phyloP scores from a whole-genome alignment of 148 eudicot species.

The Dianthus caryophyllus region DNA sequence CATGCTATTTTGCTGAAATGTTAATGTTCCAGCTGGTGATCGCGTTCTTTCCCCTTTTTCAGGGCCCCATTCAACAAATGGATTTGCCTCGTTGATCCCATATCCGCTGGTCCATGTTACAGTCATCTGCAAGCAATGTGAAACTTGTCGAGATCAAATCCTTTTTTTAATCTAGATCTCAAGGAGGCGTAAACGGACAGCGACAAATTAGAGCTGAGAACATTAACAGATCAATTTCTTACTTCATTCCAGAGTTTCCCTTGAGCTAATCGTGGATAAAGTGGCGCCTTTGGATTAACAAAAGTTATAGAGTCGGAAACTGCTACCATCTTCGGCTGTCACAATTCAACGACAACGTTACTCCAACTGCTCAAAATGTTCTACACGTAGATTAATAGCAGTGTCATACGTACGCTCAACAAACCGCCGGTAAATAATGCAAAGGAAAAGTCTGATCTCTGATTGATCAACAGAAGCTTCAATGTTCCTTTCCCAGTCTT shows the following conservation, averaged over 20 bases:
- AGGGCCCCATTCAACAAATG: slow-evolving; percentile 32
- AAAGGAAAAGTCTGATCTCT: slow-evolving; percentile 75
- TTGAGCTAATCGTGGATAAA: slow-evolving; percentile 30
- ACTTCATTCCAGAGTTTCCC: slow-evolving; percentile 32
- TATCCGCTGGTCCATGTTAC: slow-evolving; percentile 37
- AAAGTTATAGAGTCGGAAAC: slow-evolving; percentile 59
- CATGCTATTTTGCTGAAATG: slow-evolving; percentile 27
- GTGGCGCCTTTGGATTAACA: slow-evolving; percentile 57
- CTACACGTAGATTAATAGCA: too few relatives aligned
- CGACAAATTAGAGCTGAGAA: too few relatives aligned
- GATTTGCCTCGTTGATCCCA: slow-evolving; percentile 24
- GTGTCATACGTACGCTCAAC: too few relatives aligned
- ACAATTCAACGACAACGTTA: too few relatives aligned
- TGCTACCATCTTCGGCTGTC: slow-evolving; percentile 80
- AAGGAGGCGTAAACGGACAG: too few relatives aligned
- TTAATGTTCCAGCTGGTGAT: slow-evolving; percentile 30
- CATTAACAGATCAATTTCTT: slow-evolving; percentile 10
- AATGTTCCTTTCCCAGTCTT: slow-evolving; percentile 55
- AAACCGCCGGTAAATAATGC: slow-evolving; percentile 83
- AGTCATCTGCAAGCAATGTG: slow-evolving; percentile 22
- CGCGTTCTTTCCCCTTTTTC: background rate
- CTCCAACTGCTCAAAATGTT: too few relatives aligned
- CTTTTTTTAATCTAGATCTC: too few relatives aligned
- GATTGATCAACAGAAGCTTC: slow-evolving; percentile 79
- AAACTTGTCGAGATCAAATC: background rate